Percentiles rank a stretch among this genome's conserved stretches.
These are phyloP conservation scores for Pythium diclinum DNA, from an alignment of 352 stramenopile genomes.

Conservation along the genomic window DNA sequence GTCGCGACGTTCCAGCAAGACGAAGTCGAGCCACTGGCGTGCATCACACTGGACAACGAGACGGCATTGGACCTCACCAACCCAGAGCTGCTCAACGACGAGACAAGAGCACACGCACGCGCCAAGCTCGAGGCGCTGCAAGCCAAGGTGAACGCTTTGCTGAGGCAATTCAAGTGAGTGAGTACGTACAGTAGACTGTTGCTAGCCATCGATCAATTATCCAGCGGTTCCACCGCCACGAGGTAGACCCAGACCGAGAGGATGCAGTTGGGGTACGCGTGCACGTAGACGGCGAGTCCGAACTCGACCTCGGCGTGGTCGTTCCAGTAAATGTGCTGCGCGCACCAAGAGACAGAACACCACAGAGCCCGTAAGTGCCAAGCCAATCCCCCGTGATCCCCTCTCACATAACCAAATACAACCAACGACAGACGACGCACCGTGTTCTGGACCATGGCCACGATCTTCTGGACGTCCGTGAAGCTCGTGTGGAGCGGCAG, in stretches of 20 bases:
- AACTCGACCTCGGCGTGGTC: slow-evolving; percentile 87
- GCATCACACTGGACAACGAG: slow-evolving; percentile 60
- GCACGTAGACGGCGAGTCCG: slow-evolving; percentile 82
- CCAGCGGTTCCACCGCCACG: slow-evolving; percentile 49
- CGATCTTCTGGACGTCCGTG: slow-evolving; percentile 76
- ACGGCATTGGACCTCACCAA: slow-evolving; percentile 60
- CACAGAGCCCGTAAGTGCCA: slow-evolving; percentile 7
- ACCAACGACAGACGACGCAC: slow-evolving; percentile 31
- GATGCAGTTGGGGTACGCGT: slow-evolving; percentile 83
- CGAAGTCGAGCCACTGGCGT: slow-evolving; percentile 40
- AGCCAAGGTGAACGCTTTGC: slow-evolving; percentile 60
- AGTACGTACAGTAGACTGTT: neutral
- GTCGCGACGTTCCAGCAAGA: slow-evolving; percentile 60
- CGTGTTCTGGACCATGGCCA: slow-evolving; percentile 83
- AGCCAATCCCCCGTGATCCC: neutral
- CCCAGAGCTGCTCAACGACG: slow-evolving; percentile 54
- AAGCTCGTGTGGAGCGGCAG: slow-evolving; percentile 88
- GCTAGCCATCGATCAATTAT: slow-evolving; percentile 1
- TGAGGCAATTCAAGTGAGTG: slow-evolving; percentile 53
- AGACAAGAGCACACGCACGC: slow-evolving; percentile 51
- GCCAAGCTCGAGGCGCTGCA: slow-evolving; percentile 68
- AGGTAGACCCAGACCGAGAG: slow-evolving; percentile 94
- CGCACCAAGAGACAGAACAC: neutral
- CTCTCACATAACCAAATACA: neutral
- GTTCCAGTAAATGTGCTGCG: slow-evolving; percentile 87